Evolutionary conservation across 129 eudicot genomes (phyloP).

Genomic region (Flaveria bidentis): DNA sequence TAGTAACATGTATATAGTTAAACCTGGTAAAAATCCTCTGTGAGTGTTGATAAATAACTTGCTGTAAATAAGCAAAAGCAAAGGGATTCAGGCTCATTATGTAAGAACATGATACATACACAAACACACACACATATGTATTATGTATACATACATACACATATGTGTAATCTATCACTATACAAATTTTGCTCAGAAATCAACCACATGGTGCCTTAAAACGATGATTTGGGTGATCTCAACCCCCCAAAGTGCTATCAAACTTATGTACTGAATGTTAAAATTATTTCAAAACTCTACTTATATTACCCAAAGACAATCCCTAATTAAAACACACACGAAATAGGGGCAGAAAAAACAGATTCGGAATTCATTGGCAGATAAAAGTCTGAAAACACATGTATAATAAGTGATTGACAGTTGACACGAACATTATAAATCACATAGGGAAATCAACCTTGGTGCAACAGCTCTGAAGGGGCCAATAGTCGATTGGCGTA

Average conservation of each 20-base stretch:
- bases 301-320: background rate
- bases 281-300: background rate
- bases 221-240: background rate
- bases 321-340: background rate
- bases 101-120: conserved; percentile 3
- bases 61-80: conserved; percentile 28
- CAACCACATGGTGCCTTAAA: background rate
- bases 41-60: conserved; percentile 22
- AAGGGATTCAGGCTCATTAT: conserved; percentile 14
- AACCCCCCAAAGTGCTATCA: background rate
- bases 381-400: background rate
- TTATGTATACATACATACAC: background rate
- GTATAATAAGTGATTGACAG: background rate
- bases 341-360: background rate
- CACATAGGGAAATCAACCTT: conserved; percentile 24
- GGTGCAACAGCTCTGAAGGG: conserved; percentile 33
- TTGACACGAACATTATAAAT: background rate
- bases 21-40: conserved; percentile 30
- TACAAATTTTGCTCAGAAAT: conserved; percentile 7
- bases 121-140: too few species aligned
- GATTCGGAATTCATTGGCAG: background rate
- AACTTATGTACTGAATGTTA: background rate
- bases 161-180: background rate
- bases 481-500: conserved; percentile 28
- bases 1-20: background rate